Conservation (phyloP, 2,329 filamentous ascomycete genomes). For the Aspergillus brasiliensis region DNA sequence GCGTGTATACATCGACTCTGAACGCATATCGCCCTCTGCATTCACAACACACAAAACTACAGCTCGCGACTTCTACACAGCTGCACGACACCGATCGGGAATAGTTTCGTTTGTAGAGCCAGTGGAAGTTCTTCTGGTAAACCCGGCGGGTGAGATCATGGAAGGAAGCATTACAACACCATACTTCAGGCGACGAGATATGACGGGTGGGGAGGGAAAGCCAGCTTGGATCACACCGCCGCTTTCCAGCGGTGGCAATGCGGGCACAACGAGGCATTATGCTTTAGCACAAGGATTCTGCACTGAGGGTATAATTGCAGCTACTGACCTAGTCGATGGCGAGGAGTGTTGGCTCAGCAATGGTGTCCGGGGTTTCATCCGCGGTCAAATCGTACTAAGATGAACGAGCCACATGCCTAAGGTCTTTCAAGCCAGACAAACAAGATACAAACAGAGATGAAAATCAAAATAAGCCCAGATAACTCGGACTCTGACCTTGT, state of each 20-base stretch:
- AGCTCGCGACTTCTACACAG: constrained; percentile 69
- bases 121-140: constrained; percentile 76
- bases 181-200: constrained; percentile 68
- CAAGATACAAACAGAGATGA: too few species aligned
- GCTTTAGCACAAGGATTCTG: constrained; percentile 71
- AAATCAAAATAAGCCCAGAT: too few species aligned
- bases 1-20: constrained; percentile 56
- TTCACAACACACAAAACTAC: constrained; percentile 89
- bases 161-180: constrained; percentile 82
- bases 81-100: constrained; percentile 63
- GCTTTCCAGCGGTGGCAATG: constrained; percentile 75
- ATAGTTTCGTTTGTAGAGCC: constrained; percentile 50
- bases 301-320: constrained; percentile 64
- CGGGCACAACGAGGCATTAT: constrained; percentile 81
- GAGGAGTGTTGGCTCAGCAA: constrained; percentile 90
- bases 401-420: not conserved
- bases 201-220: not conserved
- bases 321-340: constrained; percentile 64
- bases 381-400: constrained; percentile 30
- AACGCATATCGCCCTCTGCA: constrained; percentile 55
- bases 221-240: constrained; percentile 76
- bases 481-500: not conserved
- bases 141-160: constrained; percentile 68
- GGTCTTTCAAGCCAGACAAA: not conserved
- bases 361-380: constrained; percentile 76